Percentiles rank a stretch among this genome's conserved stretches.
Evolutionary conservation across 768 basidiomycete genomes (phyloP).

Genomic region (Hemileccinum impolitum): DNA sequence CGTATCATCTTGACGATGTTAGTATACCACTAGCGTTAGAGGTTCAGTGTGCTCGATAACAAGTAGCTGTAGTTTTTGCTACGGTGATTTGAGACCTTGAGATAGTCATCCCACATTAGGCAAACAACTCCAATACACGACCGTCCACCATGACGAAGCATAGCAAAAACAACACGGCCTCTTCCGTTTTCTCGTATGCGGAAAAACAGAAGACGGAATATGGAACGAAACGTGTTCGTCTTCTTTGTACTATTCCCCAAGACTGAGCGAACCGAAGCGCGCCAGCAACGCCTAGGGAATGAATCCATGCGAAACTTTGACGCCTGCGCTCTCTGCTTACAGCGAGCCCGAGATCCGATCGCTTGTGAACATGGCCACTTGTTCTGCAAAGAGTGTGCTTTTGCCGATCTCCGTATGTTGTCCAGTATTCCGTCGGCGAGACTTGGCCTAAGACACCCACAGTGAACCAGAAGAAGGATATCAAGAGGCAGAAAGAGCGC

Average conservation of each 20-base stretch:
- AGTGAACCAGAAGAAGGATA: conserved; percentile 90
- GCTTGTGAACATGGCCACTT: conserved; percentile 84
- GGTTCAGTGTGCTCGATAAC: too few relatives aligned
- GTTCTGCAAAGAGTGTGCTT: conserved; percentile 94
- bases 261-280: conserved; percentile 1
- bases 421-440: conserved; percentile 3
- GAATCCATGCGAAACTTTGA: conserved; percentile 93
- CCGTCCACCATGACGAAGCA: conserved; percentile 66
- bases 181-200: conserved; percentile 86
- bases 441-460: conserved; percentile 11
- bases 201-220: conserved; percentile 80
- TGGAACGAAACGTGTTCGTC: conserved; percentile 70
- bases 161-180: conserved; percentile 87
- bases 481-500: conserved; percentile 84
- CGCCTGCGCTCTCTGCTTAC: conserved; percentile 85
- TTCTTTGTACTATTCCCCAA: neutral
- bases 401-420: conserved; percentile 72
- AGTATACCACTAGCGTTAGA: too few relatives aligned
- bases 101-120: too few relatives aligned
- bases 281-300: conserved; percentile 53
- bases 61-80: too few relatives aligned
- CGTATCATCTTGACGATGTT: conserved; percentile 8
- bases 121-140: neutral
- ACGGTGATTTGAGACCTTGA: too few relatives aligned
- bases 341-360: conserved; percentile 78